Evolutionary conservation across 805 yeast species (phyloP), one percentile per base, ranked within the genome.

Genomic region (Starmerella cellae): DNA sequence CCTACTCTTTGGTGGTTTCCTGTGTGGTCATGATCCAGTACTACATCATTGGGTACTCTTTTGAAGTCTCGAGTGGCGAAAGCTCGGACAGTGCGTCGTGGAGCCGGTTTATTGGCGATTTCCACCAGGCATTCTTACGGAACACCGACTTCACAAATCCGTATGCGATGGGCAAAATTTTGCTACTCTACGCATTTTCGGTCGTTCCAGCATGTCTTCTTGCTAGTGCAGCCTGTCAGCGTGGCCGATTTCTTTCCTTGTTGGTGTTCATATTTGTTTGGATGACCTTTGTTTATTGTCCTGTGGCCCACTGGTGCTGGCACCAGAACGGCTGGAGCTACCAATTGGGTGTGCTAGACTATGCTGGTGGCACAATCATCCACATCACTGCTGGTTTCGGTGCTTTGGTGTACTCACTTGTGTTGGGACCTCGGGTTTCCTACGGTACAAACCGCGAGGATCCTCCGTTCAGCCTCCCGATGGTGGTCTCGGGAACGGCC

Each of bases 361-460:
- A 74, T 49, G 83, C 84, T 6, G 85, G 85, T 52, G 83, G 83
- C 42, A 81, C 82, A 42, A 82, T 82, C 39, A 83, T 78, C 41
- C 85, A 78, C 61, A 73, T 74, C 59, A 69, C 77, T 53, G 72
- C 82, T 4, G 85, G 85, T 43, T 71, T 73, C 49, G 76, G 79
- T 43, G 83, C 83, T 35, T 65, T 78, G 50, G 80, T 82, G 34
- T 78, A 78, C 58, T 75, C 83, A 20, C 64, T 73, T 23, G 60
- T 71, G 41, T 70, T 78, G 56, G 84, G 83, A 55, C 75, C 76
- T 60, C 71, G 83, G 64, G 65, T 68, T 44, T 79, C 75, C 52
- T 78, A 79, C 27, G 64, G 72, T 41, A 18, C 27, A 19, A 32
- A 22, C 21, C 60, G 62, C 37, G 37, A 29, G 11, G 49, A 42